Evolutionary conservation across 1,284 basidiomycete species (phyloP).

Genomic region (Moesziomyces sp.): DNA sequence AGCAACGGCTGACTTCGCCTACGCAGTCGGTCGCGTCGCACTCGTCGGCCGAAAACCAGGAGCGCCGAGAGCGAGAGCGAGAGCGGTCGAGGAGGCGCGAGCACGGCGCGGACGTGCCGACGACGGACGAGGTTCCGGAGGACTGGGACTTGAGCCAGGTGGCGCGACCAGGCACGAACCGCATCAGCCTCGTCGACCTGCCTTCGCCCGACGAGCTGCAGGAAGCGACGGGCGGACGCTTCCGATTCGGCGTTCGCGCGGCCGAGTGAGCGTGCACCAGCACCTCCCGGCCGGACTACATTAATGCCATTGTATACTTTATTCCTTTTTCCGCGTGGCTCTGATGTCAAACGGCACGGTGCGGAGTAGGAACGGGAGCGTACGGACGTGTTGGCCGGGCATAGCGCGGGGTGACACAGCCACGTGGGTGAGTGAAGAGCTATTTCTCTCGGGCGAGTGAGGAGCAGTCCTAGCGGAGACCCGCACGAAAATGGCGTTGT

Average conservation of each 20-base stretch:
- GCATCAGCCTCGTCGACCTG: constrained; percentile 44
- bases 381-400: no score
- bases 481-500: background rate
- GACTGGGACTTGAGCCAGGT: constrained; percentile 44
- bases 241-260: constrained; percentile 17
- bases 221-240: constrained; percentile 39
- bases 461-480: background rate
- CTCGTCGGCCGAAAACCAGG: constrained; percentile 11
- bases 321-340: no score
- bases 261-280: constrained; percentile 5
- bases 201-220: constrained; percentile 44
- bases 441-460: background rate
- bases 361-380: no score
- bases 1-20: constrained; percentile 8
- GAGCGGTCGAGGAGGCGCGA: background rate
- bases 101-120: no score
- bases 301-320: background rate
- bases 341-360: no score
- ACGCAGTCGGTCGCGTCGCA: constrained; percentile 7
- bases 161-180: constrained; percentile 26
- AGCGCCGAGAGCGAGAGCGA: background rate
- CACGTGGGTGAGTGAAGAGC: no score
- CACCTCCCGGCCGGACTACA: no score
- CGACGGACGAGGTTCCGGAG: constrained; percentile 30
- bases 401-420: no score